A percentile compares a stretch with the other conserved stretches of the same genome.
Evolutionary conservation across 2,329 filamentous ascomycete genomes (phyloP).

Genomic region (Alternaria panax): DNA sequence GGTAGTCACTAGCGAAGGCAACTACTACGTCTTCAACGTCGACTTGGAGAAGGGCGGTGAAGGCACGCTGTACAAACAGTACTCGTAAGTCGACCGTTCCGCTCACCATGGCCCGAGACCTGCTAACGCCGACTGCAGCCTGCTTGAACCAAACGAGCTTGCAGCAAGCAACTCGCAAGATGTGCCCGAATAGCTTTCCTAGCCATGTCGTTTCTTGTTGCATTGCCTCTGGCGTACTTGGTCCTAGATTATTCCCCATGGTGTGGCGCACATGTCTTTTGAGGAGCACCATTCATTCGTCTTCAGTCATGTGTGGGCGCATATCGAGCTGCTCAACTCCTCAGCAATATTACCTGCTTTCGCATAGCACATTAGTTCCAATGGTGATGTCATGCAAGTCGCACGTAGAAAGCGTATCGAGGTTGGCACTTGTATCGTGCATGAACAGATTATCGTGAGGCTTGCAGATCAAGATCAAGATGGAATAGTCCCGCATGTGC

Average conservation of each 20-base stretch:
- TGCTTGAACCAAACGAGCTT: conserved; percentile 48
- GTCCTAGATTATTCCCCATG: conserved; percentile 32
- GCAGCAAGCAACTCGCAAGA: conserved; percentile 41
- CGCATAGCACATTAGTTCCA: background rate
- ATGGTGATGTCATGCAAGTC: conserved; percentile 15
- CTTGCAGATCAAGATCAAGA: conserved; percentile 14
- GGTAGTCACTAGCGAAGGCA: conserved; percentile 95
- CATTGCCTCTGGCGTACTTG: conserved; percentile 40
- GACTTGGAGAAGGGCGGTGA: conserved; percentile 95
- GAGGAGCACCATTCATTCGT: conserved; percentile 1
- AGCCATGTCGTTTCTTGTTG: conserved; percentile 21
- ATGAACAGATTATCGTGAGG: conserved; percentile 20
- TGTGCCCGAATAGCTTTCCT: conserved; percentile 33
- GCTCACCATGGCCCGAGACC: background rate
- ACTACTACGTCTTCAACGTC: conserved; percentile 93
- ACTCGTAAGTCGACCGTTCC: conserved; percentile 73
- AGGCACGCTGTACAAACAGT: conserved; percentile 88
- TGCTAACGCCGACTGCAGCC: conserved; percentile 34
- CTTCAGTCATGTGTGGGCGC: conserved; percentile 2
- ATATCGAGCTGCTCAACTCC: background rate
- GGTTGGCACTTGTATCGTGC: conserved; percentile 4
- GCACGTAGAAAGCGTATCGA: conserved; percentile 2
- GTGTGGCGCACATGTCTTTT: conserved; percentile 20
- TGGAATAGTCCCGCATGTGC: conserved; percentile 12
- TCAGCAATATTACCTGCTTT: conserved; percentile 9